Conservation (phyloP, 148 eudicot species). For the Cornus controversa region DNA sequence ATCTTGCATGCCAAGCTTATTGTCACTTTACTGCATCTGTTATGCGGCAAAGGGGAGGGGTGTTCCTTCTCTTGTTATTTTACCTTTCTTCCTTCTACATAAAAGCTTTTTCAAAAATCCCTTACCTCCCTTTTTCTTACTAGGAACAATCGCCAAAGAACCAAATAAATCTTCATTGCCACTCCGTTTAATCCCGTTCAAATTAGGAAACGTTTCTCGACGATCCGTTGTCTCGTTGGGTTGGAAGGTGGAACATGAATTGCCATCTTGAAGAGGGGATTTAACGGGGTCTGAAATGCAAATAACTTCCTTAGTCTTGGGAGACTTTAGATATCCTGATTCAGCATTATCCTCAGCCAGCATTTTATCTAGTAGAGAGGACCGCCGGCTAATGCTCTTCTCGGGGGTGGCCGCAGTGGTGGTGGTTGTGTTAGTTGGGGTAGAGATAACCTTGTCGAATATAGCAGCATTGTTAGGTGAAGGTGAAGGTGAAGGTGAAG, state of each 20-base stretch:
- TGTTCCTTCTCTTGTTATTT: background rate
- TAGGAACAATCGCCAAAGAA: background rate
- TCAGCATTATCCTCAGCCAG: constrained; percentile 62
- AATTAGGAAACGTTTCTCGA: background rate
- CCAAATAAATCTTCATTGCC: background rate
- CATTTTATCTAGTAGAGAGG: constrained; percentile 74
- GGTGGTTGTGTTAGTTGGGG: constrained; percentile 25
- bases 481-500: constrained; percentile 60
- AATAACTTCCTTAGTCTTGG: constrained; percentile 46
- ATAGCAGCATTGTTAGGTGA: constrained; percentile 42
- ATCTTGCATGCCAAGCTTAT: background rate
- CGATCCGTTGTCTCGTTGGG: background rate
- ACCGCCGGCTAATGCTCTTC: constrained; percentile 26
- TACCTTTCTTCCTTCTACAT: background rate
- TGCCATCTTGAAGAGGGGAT: background rate
- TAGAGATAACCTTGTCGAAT: constrained; percentile 41
- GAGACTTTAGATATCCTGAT: constrained; percentile 34
- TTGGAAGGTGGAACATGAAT: background rate
- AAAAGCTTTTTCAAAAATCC: background rate
- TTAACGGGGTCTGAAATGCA: constrained; percentile 26
- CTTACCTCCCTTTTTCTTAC: background rate
- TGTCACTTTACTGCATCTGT: background rate
- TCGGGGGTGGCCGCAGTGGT: constrained; percentile 20
- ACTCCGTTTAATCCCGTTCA: background rate
- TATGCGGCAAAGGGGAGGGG: background rate